Percentiles rank a stretch among this genome's conserved stretches.
Conservation (phyloP, 306 rosid species). For the Vicia villosa region DNA sequence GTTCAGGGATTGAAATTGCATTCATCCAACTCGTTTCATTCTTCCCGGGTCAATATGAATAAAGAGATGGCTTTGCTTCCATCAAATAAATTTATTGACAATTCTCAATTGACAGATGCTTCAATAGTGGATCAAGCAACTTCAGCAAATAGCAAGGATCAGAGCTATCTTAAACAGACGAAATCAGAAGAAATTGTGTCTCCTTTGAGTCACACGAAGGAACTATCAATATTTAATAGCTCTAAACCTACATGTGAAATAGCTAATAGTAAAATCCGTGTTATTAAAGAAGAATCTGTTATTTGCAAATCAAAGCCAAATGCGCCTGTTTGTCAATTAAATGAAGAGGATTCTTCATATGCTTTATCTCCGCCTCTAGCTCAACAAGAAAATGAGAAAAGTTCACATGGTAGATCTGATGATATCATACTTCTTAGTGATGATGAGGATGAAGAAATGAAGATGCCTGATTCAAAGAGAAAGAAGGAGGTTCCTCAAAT, state of each 20-base stretch:
- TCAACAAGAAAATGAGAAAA: constrained; percentile 50
- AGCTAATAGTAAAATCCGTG: constrained; percentile 31
- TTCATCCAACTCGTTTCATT: constrained; percentile 37
- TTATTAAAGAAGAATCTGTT: constrained; percentile 51
- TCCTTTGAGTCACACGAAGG: constrained; percentile 35
- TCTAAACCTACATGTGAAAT: constrained; percentile 38
- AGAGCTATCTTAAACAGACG: constrained; percentile 42
- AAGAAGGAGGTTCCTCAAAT: constrained; percentile 44
- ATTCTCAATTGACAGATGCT: constrained; percentile 45
- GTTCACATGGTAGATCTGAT: constrained; percentile 40
- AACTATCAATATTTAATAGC: constrained; percentile 23
- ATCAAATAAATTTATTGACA: constrained; percentile 40
- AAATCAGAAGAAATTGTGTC: constrained; percentile 44
- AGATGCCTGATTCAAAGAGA: constrained; percentile 45
- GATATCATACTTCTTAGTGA: constrained; percentile 78
- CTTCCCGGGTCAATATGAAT: constrained; percentile 32
- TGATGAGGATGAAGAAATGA: constrained; percentile 68
- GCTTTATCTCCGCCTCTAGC: constrained; percentile 38
- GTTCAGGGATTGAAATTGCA: constrained; percentile 36
- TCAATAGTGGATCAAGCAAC: constrained; percentile 40
- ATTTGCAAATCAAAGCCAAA: constrained; percentile 40
- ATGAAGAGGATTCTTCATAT: constrained; percentile 56
- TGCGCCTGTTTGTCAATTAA: constrained; percentile 50
- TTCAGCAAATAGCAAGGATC: constrained; percentile 41
- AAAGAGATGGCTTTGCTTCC: constrained; percentile 50